Conservation (phyloP, 1,284 basidiomycete genomes). For the Apiotrichum veenhuisii region DNA sequence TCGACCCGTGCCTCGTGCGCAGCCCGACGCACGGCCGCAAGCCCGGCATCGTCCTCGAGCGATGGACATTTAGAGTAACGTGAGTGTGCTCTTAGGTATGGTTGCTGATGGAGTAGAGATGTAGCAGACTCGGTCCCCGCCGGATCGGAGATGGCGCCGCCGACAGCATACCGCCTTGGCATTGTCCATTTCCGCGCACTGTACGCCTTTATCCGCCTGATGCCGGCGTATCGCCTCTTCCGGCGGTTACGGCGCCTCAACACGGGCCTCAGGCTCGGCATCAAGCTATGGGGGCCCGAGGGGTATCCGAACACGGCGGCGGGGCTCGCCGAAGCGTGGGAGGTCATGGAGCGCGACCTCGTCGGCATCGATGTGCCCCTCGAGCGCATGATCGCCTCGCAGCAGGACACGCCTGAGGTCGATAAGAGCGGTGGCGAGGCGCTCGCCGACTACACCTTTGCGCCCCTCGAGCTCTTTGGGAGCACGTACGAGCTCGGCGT, state of each 20-base stretch:
- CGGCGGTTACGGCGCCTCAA: constrained; percentile 38
- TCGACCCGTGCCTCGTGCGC: constrained; percentile 26
- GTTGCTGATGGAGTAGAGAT: constrained; percentile 1
- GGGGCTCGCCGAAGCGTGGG: constrained; percentile 41
- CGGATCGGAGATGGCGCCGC: constrained; percentile 32
- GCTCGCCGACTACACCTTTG: constrained; percentile 29
- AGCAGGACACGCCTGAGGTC: constrained; percentile 10
- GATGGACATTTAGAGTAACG: constrained; percentile 45
- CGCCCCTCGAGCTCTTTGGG: constrained; percentile 39
- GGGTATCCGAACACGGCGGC: constrained; percentile 29
- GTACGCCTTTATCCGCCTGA: constrained; percentile 38
- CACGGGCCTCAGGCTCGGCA: constrained; percentile 42
- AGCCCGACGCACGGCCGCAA: constrained; percentile 12
- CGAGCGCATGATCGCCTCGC: constrained; percentile 23
- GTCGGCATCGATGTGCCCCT: constrained; percentile 37
- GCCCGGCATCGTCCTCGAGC: constrained; percentile 44
- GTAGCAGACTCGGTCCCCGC: neutral
- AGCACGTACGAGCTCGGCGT: constrained; percentile 34
- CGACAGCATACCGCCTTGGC: constrained; percentile 42
- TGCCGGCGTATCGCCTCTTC: constrained; percentile 43
- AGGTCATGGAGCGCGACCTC: constrained; percentile 44
- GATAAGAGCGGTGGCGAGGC: neutral
- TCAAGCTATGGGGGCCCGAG: constrained; percentile 48
- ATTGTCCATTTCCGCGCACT: constrained; percentile 47
- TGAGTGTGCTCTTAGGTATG: constrained; percentile 14